Base-by-base conservation (phyloP, 768 basidiomycete species). In the Candolleomyces aberdarensis region DNA sequence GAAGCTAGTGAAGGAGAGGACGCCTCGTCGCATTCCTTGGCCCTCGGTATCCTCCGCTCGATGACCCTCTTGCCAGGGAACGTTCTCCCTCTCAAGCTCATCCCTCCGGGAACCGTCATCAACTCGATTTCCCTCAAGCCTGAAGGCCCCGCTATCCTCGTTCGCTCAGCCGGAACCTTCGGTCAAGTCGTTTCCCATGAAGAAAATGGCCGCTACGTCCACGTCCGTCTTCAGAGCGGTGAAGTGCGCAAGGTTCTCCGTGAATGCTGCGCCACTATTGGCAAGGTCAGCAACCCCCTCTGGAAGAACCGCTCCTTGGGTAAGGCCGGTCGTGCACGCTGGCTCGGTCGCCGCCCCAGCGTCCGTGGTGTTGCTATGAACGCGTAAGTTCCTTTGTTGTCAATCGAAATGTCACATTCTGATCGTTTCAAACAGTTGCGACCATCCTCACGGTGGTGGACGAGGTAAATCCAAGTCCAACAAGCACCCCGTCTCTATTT, bases 321-420 rank as follows among this genome's bases (percentile, higher is more conserved):
- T 14, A 99, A 98, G 74, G 97, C 97, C 7, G 97, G 97, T 32
- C 77, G 96, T 65, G 79, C 80, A 46, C 81, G 96, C 41, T 96
- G 94, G 93, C 75, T 98, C 19, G 96, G 96, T 17, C 76, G 85
- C 69, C 75, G 92, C 65, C 95, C 95, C 0, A 82, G 83, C 36
- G 94, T 96, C 50, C 88, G 95, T 74, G 95, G 95, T 87, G 88
- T 97, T 65, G 95, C 95, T 47, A 96, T 96, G 95, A 98, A 97
- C 74, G 89, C 93, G 86, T 94, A 77, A 47, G 89, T 80, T 52
- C 60, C 53, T 31, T 55, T 53, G 20, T 53, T n/a, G 26, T 26
- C 57, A 40, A 11, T 36, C 57, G 31, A 14, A 39, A 63, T 29
- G 58, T 52, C 31, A 55, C 11, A 36, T 36, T 8, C 36, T 36